These are phyloP conservation scores for Peronosclerospora sorghi DNA, from an alignment of 352 stramenopile genomes.

Conservation along the genomic window DNA sequence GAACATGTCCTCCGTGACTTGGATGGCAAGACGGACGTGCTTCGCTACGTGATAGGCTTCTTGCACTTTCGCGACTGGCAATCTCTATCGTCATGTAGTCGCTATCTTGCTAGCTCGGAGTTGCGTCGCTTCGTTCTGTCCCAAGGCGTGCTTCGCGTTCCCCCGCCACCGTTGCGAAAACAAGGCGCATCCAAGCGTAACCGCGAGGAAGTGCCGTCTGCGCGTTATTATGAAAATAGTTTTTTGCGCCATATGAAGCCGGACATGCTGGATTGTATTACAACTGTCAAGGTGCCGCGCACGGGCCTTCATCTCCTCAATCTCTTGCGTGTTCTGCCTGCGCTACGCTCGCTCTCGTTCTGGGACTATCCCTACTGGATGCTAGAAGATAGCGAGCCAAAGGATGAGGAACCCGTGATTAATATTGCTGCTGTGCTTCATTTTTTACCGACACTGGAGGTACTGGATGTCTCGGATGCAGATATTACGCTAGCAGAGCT, in stretches of 20 bases:
- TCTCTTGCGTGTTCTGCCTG: constrained; percentile 25
- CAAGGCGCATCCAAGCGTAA: not conserved
- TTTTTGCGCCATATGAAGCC: constrained; percentile 23
- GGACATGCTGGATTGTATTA: constrained; percentile 22
- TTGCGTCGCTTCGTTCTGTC: constrained; percentile 33
- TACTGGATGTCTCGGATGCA: constrained; percentile 27
- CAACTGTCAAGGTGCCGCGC: constrained; percentile 20
- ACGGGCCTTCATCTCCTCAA: constrained; percentile 31
- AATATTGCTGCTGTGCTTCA: constrained; percentile 26
- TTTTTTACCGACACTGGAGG: constrained; percentile 21
- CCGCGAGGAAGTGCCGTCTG: constrained; percentile 7
- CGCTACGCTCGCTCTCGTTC: constrained; percentile 23
- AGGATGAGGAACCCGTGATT: constrained; percentile 23
- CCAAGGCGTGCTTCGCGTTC: constrained; percentile 28
- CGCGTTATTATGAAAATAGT: constrained; percentile 25
- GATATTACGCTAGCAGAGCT: constrained; percentile 20
- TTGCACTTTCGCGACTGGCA: constrained; percentile 29
- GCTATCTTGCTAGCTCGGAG: constrained; percentile 18
- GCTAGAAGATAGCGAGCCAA: constrained; percentile 6
- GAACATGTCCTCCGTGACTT: constrained; percentile 23
- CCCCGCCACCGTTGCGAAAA: constrained; percentile 12
- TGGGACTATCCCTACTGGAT: constrained; percentile 33
- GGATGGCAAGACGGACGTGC: constrained; percentile 33
- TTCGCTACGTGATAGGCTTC: constrained; percentile 30
- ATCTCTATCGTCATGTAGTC: constrained; percentile 25